Evolutionary conservation across 148 eudicot genomes (phyloP).

Genomic region (Vaccinium macrocarpon): DNA sequence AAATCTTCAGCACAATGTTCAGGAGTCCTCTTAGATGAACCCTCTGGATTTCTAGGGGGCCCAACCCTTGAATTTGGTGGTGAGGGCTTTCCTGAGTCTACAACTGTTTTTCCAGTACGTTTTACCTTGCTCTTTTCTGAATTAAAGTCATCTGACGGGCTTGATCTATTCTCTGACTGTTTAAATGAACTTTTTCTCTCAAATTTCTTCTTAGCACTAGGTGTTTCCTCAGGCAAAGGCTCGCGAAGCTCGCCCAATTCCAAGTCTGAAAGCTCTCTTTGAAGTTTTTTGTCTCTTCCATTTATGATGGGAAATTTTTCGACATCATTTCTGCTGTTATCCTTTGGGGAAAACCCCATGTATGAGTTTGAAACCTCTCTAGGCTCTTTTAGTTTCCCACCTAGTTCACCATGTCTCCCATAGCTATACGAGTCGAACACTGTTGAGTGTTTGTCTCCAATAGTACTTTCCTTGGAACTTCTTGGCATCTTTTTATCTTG

Average conservation of each 20-base stretch:
- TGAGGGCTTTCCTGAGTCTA: slow-evolving; percentile 38
- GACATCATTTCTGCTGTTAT: slow-evolving; percentile 26
- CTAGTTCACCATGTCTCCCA: slow-evolving; percentile 39
- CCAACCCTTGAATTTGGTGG: slow-evolving; percentile 33
- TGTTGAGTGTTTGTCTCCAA: slow-evolving; percentile 33
- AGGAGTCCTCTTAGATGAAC: slow-evolving; percentile 33
- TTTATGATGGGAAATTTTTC: slow-evolving; percentile 39
- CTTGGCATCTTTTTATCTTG: slow-evolving; percentile 41
- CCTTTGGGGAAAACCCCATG: slow-evolving; percentile 30
- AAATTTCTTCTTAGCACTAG: slow-evolving; percentile 40
- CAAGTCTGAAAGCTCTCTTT: slow-evolving; percentile 76
- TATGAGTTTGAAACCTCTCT: slow-evolving; percentile 34
- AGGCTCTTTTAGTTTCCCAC: slow-evolving; percentile 34
- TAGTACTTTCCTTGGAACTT: slow-evolving; percentile 34
- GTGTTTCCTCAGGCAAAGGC: slow-evolving; percentile 49
- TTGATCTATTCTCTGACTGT: slow-evolving; percentile 42
- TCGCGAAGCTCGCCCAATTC: slow-evolving; percentile 98
- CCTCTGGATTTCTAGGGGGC: slow-evolving; percentile 30
- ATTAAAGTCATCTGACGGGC: slow-evolving; percentile 49
- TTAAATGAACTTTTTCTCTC: slow-evolving; percentile 68
- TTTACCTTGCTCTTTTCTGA: slow-evolving; percentile 47
- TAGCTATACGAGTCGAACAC: slow-evolving; percentile 23
- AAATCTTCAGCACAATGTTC: slow-evolving; percentile 46
- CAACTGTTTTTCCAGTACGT: slow-evolving; percentile 36
- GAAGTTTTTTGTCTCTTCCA: slow-evolving; percentile 44